These are phyloP conservation scores for Cucurbita pepo DNA, from an alignment of 306 rosid species.

Conservation along the genomic window DNA sequence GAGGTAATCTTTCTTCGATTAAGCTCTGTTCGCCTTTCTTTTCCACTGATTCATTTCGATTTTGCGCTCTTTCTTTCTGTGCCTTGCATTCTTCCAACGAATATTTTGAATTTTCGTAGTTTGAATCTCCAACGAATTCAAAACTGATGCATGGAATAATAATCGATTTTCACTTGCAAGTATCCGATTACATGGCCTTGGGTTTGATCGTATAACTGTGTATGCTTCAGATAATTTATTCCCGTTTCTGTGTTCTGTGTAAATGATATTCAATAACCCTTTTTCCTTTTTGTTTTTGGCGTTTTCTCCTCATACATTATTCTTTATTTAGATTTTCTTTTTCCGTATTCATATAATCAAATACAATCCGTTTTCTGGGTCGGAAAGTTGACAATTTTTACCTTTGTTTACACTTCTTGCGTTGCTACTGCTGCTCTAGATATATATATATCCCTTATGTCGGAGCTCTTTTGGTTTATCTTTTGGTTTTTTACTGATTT, in stretches of 20 bases:
- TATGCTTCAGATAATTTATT: too few relatives aligned
- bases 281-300: background rate
- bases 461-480: background rate
- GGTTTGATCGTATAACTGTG: background rate
- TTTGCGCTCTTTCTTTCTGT: background rate
- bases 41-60: background rate
- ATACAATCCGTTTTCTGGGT: too few relatives aligned
- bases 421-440: background rate
- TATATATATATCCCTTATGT: background rate
- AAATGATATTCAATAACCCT: too few relatives aligned
- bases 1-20: background rate
- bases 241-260: background rate
- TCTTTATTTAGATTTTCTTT: background rate
- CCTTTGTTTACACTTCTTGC: too few relatives aligned
- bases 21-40: background rate
- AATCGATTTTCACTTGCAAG: background rate
- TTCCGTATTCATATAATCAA: too few relatives aligned
- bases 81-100: background rate
- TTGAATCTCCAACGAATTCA: background rate
- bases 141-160: background rate
- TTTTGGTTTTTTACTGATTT: background rate
- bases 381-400: too few relatives aligned
- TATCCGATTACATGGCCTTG: background rate
- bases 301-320: background rate
- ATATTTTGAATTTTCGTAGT: background rate